Evolutionary conservation across 495 filamentous ascomycete species (phyloP).

Genomic region (Penicillium lividum): DNA sequence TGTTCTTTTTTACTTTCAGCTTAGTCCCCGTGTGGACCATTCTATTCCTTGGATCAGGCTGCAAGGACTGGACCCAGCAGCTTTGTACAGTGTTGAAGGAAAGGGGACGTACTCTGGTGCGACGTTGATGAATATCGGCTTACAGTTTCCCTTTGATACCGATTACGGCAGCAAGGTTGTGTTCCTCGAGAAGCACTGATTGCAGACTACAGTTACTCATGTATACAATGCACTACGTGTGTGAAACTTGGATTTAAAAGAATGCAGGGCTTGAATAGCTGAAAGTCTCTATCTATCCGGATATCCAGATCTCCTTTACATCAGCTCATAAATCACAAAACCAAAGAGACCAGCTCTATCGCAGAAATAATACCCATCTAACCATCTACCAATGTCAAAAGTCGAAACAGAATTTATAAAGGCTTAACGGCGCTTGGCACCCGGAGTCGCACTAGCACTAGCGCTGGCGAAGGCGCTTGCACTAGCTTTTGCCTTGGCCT

Average conservation of each 20-base stretch:
- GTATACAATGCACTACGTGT: no score
- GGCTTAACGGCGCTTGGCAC: neutral
- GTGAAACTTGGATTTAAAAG: neutral
- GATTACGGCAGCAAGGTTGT: conserved; percentile 48
- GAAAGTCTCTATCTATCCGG: neutral
- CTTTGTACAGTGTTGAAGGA: conserved; percentile 43
- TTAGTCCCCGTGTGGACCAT: conserved; percentile 44
- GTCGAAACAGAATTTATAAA: neutral
- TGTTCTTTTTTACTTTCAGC: conserved; percentile 54
- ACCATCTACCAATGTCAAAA: neutral
- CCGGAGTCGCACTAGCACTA: neutral
- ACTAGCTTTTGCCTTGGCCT: neutral
- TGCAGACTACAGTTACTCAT: no score
- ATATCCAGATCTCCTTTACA: neutral
- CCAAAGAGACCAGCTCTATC: neutral
- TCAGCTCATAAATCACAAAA: neutral
- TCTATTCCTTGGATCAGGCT: conserved; percentile 44
- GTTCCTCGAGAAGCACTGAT: conserved; percentile 37
- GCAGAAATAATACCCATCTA: neutral
- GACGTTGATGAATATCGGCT: conserved; percentile 51
- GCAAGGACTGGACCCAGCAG: conserved; percentile 45
- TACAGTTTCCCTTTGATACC: conserved; percentile 38
- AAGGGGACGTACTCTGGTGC: conserved; percentile 44
- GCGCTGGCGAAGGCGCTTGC: neutral
- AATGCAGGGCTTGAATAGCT: neutral